Conservation (phyloP, 129 eudicot genomes). For the Ambrosia trifida region DNA sequence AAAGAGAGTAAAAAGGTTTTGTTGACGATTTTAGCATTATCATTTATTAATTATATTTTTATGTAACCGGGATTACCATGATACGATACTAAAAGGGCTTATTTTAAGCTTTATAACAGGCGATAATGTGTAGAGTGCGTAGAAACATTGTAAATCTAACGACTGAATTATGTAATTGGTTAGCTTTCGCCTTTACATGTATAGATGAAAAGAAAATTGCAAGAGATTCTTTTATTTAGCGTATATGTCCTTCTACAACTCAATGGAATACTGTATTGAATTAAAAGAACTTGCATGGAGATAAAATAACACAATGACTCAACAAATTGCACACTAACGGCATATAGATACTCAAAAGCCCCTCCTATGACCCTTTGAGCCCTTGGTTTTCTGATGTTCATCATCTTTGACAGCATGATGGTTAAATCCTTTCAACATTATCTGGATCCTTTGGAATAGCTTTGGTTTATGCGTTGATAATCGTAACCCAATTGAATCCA, state of each 20-base stretch:
- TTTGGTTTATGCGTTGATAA: constrained; percentile 33
- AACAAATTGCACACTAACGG: neutral
- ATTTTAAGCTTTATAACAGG: too few species aligned
- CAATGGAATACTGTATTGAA: neutral
- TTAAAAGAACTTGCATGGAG: neutral
- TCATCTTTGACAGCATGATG: constrained; percentile 18
- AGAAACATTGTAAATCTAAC: too few species aligned
- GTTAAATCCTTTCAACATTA: constrained; percentile 35
- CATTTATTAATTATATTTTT: too few species aligned
- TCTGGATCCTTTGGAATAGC: constrained; percentile 33
- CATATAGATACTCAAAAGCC: neutral
- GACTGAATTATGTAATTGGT: too few species aligned
- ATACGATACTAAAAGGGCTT: too few species aligned
- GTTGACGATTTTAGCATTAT: too few species aligned
- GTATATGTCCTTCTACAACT: neutral
- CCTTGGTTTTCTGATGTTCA: constrained; percentile 3
- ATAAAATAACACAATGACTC: neutral
- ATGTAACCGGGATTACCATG: too few species aligned
- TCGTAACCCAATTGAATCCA: constrained; percentile 66
- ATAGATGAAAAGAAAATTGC: neutral
- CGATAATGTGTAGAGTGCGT: too few species aligned
- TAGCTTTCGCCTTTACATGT: neutral
- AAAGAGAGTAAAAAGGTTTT: too few species aligned
- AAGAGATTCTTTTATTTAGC: constrained; percentile 9
- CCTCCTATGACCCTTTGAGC: constrained; percentile 17